Evolutionary conservation across 73 alveolate species (phyloP), one percentile per base, ranked within the genome.

Genomic region (Chromera velia): DNA sequence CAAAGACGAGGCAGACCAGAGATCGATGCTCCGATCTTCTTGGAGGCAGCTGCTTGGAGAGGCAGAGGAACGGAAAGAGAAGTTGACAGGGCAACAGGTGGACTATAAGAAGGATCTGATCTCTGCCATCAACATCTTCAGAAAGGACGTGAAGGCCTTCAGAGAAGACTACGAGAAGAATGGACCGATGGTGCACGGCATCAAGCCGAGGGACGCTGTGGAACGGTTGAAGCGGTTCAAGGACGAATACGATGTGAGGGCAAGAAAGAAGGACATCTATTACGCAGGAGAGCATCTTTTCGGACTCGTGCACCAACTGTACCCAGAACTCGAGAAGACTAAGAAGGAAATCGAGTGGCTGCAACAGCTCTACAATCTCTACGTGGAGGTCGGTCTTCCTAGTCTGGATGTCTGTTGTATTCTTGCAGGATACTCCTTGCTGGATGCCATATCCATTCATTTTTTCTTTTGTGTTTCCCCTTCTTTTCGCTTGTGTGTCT

Each of bases 151-250:
- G 32, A 85, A 84, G 66, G 95, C 91, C 40, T 91, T 95, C 90
- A 91, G 99, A 80, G 92, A 90, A 85, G 97, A 93, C 92, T 95
- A 94, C 90, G 98, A 93, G 82, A 87, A 89, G 91, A 91, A 91
- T 83, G 99, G 99, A 47, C 99, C 99, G 31, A 95, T 93, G 98
- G 99, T 95, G 48, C 89, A 91, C 76, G 98, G 98, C 80, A 95
- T 95, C 76, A 89, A 91, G 29, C 99, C 99, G 26, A 90, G 90
- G 55, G 99, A 95, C 76, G 99, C 99, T 28, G 93, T 93, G 47
- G 96, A 95, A 89, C 90, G 99, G 83, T 87, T 95, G 70, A 92
- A 79, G 80, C 79, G 85, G 84, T 95, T 93, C 90, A 91, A 91
- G 71, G 99, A 95, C 74, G 98, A 95, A 87, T 95, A 90, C 86